Conservation (phyloP, 23 red algal genomes). For the Gracilariopsis chorda region DNA sequence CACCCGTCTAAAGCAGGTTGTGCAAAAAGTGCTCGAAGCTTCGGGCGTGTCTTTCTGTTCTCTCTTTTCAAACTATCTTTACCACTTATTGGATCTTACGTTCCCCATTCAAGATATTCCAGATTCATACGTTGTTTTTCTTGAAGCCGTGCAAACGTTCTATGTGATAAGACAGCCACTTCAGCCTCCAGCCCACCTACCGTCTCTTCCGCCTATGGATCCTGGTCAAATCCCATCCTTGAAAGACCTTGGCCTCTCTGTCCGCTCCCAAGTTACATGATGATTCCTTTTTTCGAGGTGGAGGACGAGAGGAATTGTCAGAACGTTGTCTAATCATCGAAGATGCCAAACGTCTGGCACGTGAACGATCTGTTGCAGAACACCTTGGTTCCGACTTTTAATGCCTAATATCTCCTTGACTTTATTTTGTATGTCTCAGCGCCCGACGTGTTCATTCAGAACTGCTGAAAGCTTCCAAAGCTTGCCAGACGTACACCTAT, state of each 20-base stretch:
- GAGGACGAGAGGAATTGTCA: conserved; percentile 76
- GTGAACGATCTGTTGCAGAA: conserved; percentile 9
- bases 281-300: conserved; percentile 52
- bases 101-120: conserved; percentile 78
- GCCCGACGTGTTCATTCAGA: conserved; percentile 70
- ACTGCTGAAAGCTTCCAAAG: background rate
- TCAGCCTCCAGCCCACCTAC: conserved; percentile 42
- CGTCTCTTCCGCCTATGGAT: conserved; percentile 43
- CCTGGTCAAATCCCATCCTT: conserved; percentile 77
- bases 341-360: background rate
- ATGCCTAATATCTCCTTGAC: conserved; percentile 90
- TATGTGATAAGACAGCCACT: conserved; percentile 64
- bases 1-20: conserved; percentile 48
- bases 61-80: conserved; percentile 92
- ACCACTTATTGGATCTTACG: conserved; percentile 75
- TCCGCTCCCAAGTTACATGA: background rate
- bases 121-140: conserved; percentile 87
- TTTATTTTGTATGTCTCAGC: conserved; percentile 87
- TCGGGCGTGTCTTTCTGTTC: conserved; percentile 50
- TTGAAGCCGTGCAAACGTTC: conserved; percentile 56
- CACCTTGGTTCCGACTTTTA: conserved; percentile 88
- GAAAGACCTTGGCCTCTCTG: conserved; percentile 74
- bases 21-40: conserved; percentile 46
- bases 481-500: conserved; percentile 27
- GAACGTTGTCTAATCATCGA: conserved; percentile 58